Percentiles rank a stretch among this genome's conserved stretches.
Conservation (phyloP, 495 filamentous ascomycete genomes). For the Lasiosphaeris hirsuta region DNA sequence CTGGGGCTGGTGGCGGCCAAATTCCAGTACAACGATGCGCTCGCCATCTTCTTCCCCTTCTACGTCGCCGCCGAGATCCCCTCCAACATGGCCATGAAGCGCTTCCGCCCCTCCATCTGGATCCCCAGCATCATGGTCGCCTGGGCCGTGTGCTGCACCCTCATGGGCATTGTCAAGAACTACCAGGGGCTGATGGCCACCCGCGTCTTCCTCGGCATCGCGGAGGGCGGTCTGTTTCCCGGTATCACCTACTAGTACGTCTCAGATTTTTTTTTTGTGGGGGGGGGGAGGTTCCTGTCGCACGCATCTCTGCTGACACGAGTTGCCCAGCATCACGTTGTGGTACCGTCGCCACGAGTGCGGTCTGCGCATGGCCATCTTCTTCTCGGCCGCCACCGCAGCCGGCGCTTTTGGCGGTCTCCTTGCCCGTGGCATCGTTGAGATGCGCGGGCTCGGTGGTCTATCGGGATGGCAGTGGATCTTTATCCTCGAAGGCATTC, state of each 20-base stretch:
- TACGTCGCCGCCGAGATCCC: constrained; percentile 76
- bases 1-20: constrained; percentile 53
- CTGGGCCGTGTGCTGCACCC: constrained; percentile 56
- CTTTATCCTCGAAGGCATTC: constrained; percentile 67
- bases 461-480: constrained; percentile 74
- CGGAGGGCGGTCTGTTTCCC: constrained; percentile 77
- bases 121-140: constrained; percentile 54
- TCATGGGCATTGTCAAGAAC: constrained; percentile 71
- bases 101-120: constrained; percentile 60
- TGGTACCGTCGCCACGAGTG: constrained; percentile 67
- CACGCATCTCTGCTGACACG: constrained; percentile 26
- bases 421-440: constrained; percentile 63
- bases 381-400: constrained; percentile 77
- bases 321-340: constrained; percentile 51
- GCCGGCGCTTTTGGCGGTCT: constrained; percentile 78
- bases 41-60: constrained; percentile 81
- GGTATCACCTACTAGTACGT: constrained; percentile 65
- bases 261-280: no score
- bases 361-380: constrained; percentile 69
- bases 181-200: constrained; percentile 69
- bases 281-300: background rate
- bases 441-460: constrained; percentile 64
- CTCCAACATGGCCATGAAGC: constrained; percentile 67
- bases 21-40: constrained; percentile 64
- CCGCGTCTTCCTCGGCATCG: constrained; percentile 68